Evolutionary conservation across 192 early-diverging fungal species (phyloP), one percentile per base, ranked within the genome.

Genomic region (Gigaspora rosea): DNA sequence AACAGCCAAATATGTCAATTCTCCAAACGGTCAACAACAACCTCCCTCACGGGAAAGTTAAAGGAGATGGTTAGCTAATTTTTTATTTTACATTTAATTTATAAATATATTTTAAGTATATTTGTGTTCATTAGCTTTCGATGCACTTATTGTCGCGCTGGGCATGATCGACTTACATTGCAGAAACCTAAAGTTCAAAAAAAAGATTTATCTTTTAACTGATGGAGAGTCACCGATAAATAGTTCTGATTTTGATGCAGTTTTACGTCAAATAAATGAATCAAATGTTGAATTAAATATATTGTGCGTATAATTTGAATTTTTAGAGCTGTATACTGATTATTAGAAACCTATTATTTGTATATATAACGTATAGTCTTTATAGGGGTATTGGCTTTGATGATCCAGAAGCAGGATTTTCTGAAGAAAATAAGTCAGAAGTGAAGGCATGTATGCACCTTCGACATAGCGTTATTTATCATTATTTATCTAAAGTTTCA

Each of bases 171-270:
- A 82, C 22, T 75, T 64, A 50, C 82, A 86, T 78, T 91, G 90
- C 76, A 82, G 82, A 58, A 80, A 87, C 2, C 77, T 89, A 51
- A 93, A 92, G 78, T 94, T 86, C 61, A 76, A 73, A n/a, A 93
- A 93, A 81, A 87, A 80, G 48, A 86, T 94, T 10, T 85, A 85
- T 66, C 68, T 94, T 9, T 83, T 93, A 49, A 92, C 93, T 1
- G 88, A 92, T 78, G 89, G 82, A 8, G 81, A 79, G 35, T 78
- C 76, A 15, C 72, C 78, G 51, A 86, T 92, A 56, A 85, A 90
- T 77, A 69, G 72, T 12, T 80, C 80, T 9, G 89, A 84, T 36
- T 27, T 77, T 16, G 81, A 86, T 35, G 64, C 71, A n/a, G 74
- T 88, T 41, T 50, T 41, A 11, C 48, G 78, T 18, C 75, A 80